Percentiles rank a stretch among this genome's conserved stretches.
These are phyloP conservation scores for Phyllosticta capitalensis DNA, from an alignment of 2,329 filamentous ascomycete genomes.

Conservation along the genomic window DNA sequence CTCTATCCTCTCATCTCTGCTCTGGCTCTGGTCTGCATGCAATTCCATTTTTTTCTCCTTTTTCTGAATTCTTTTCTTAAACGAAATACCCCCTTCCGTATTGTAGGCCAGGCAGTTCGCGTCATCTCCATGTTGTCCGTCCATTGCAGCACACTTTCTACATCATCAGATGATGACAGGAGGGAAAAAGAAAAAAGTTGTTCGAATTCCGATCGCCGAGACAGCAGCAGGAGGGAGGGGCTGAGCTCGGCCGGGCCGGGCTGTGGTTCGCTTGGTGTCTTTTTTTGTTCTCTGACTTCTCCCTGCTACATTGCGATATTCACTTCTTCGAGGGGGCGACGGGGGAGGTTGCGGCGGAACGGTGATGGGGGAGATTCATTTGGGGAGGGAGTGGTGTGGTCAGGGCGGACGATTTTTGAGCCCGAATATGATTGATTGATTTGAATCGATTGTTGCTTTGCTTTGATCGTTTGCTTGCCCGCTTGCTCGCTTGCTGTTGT, in stretches of 20 bases:
- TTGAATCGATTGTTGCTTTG: too few species aligned
- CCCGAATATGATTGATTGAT: too few species aligned
- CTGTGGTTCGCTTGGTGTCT: not conserved
- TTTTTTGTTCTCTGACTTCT: not conserved
- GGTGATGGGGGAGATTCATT: too few species aligned
- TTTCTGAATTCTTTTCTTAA: not conserved
- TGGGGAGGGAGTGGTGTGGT: too few species aligned
- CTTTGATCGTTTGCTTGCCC: too few species aligned
- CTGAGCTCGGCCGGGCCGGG: not conserved
- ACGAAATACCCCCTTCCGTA: not conserved
- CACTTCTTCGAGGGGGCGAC: too few species aligned
- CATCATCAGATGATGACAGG: not conserved
- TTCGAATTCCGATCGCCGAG: not conserved
- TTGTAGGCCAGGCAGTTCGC: not conserved
- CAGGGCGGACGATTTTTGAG: too few species aligned
- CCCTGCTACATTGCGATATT: too few species aligned
- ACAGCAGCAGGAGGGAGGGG: not conserved
- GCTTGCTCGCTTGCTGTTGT: too few species aligned
- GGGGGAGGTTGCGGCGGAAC: too few species aligned
- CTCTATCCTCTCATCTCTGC: not conserved
- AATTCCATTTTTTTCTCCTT: not conserved
- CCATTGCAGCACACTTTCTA: not conserved
- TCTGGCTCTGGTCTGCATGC: not conserved
- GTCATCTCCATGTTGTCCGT: not conserved
- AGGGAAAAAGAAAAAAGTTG: not conserved